Evolutionary conservation across 345 rosid genomes (phyloP).

Genomic region (Cardamine chenopodiifolia): DNA sequence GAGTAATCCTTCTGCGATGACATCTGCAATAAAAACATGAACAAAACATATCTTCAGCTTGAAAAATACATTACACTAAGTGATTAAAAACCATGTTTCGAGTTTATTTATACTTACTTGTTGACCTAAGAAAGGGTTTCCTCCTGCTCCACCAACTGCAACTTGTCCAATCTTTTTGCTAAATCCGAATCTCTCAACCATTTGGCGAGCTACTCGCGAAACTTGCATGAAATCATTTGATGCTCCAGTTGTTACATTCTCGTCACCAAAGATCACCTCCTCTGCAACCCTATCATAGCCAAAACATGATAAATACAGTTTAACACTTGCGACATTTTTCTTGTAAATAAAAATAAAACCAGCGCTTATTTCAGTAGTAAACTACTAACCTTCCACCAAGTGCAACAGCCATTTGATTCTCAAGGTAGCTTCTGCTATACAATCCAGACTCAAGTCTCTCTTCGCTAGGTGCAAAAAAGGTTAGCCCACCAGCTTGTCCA

Average conservation of each 20-base stretch:
- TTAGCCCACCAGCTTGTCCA: conserved; percentile 98
- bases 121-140: conserved; percentile 96
- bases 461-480: conserved; percentile 95
- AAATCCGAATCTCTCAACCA: conserved; percentile 98
- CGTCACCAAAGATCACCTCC: conserved; percentile 87
- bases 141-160: conserved; percentile 93
- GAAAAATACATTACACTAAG: background rate
- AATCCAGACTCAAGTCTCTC: conserved; percentile 97
- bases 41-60: background rate
- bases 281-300: conserved; percentile 73
- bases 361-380: background rate
- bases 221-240: conserved; percentile 99
- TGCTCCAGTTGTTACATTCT: conserved; percentile 98
- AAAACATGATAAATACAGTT: conserved; percentile 3
- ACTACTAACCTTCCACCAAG: conserved; percentile 90
- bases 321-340: background rate
- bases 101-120: conserved; percentile 24
- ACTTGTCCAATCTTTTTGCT: conserved; percentile 98
- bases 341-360: background rate
- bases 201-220: conserved; percentile 97
- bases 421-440: conserved; percentile 95
- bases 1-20: conserved; percentile 96
- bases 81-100: background rate
- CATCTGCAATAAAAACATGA: conserved; percentile 53
- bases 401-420: conserved; percentile 99